Evolutionary conservation across 768 basidiomycete species (phyloP), one percentile per base, ranked within the genome.

Genomic region (Collybia sordida): DNA sequence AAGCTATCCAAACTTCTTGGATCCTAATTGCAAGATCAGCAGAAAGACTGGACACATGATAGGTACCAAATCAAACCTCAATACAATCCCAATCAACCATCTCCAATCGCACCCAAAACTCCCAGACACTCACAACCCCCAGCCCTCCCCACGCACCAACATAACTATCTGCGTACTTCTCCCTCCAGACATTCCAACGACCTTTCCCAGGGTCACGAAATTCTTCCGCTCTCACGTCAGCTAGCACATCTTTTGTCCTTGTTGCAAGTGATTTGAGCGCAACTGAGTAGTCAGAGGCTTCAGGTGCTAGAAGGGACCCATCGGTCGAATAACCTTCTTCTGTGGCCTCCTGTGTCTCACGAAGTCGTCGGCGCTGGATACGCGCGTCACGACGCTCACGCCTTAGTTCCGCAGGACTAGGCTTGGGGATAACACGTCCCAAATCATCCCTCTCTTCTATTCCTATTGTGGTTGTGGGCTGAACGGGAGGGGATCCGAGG

Each of bases 71-170:
- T 70, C 77, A 54, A 60, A 89, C 93, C 71, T 88, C 80, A 19
- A 95, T 74, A 40, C 89, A 91, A 64, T 93, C 83, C 95, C 95
- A 97, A 3, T 86, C 89, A 9, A 92, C 69, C 54, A 86, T 77
- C 69, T 98, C 94, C 50, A 93, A 71, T 48, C 93, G 75, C n/a
- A 83, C 83, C 91, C 92, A 95, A 64, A 94, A 96, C 66, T 94
- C 93, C 93, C 93, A 96, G 42, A 90, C 90, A 43, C 85, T 85
- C 1, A 95, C 84, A 37, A 93, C 77, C 0, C 87, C 92, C 47
- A 95, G 72, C 3, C 93, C 90, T 41, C 94, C 94, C 93, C 90
- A 98, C 3, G 95, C 95, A 34, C 88, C 85, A 2, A 78, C 71
- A 68, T 96, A 98, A 51, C 80, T 92, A 54, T 98, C 94, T 4